These are phyloP conservation scores for Porphyra umbilicalis DNA, from an alignment of 31 red algal species.

Conservation along the genomic window DNA sequence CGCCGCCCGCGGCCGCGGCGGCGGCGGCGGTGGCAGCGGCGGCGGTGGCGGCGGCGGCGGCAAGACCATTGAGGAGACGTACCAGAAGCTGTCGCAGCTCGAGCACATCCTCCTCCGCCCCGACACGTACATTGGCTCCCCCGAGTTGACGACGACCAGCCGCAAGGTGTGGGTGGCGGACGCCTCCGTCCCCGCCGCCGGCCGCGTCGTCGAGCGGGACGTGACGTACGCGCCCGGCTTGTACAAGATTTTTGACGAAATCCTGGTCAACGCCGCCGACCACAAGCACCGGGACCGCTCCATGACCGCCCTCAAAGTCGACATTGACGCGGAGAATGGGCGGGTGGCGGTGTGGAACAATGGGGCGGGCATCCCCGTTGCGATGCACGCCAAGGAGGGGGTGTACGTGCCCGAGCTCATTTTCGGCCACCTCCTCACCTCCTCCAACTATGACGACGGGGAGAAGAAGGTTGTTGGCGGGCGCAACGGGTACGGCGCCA, in stretches of 20 bases:
- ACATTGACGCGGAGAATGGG: conserved; percentile 87
- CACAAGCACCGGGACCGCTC: conserved; percentile 88
- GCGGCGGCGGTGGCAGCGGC: not conserved
- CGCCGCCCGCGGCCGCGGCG: not conserved
- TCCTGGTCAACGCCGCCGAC: conserved; percentile 98
- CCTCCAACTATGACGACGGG: conserved; percentile 97
- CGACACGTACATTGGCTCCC: conserved; percentile 96
- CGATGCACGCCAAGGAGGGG: conserved; percentile 92
- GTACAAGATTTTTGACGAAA: conserved; percentile 99
- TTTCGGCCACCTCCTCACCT: conserved; percentile 97
- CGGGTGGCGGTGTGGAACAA: conserved; percentile 94
- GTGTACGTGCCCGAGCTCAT: conserved; percentile 98
- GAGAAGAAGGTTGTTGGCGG: conserved; percentile 99
- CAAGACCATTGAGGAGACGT: conserved; percentile 92
- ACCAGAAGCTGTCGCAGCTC: conserved; percentile 86
- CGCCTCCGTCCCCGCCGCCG: not conserved
- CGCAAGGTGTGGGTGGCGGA: conserved; percentile 76
- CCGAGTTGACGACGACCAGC: conserved; percentile 50
- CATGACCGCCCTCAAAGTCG: conserved; percentile 82
- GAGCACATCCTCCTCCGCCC: conserved; percentile 96
- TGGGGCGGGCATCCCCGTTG: conserved; percentile 92
- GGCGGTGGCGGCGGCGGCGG: not conserved
- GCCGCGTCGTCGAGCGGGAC: conserved; percentile 50
- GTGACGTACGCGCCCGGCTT: conserved; percentile 82
- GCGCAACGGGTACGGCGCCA: conserved; percentile 98